Base-by-base conservation (phyloP, 2,329 filamentous ascomycete species). In the Microsporum ferrugineum region DNA sequence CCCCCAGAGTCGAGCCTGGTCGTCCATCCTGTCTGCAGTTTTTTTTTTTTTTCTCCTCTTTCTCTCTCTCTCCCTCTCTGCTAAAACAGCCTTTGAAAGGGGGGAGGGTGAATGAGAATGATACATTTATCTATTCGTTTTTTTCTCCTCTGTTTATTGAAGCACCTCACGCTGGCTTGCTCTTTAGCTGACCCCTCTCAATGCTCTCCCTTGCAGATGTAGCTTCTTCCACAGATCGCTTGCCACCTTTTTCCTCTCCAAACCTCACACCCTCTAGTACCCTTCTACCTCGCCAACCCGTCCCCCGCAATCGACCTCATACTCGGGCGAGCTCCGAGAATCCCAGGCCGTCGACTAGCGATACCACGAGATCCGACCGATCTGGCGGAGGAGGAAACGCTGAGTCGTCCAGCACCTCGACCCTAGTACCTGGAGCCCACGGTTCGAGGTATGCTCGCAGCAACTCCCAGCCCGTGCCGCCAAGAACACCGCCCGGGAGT, bases 251-350 rank as follows among this genome's bases (percentile, higher is more conserved):
- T 53, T 72, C 57, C 14, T 72, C 39, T 12, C 61, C 39, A 66
- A 78, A 81, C 65, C 79, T 84, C 66, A 82, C 82, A 64, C 86
- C 84, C 41, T 82, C 82, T 41, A 80, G 81, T 51, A 83, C 85
- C 68, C 76, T 86, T 31, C 83, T 87, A 68, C 75, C 80, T 39
- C 79, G 77, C 61, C 70, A 78, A 51, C 81, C 84, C 65, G 69
- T 74, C 61, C 71, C 75, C 60, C 77, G 60, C 78, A 83, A 66
- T 81, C 84, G 56, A 84, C 68, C 86, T 79, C 75, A 88, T 84
- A 88, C 72, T 69, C 83, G 86, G 66, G 84, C 86, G 60, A 88
- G 85, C 73, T 89, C 87, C 60, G 87, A 89, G 71, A 57, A 72
- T 83, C 53, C 74, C 83, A 61, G 81, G 80, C 64, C 82, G 79